phyloP scores from a whole-genome alignment of 768 basidiomycete genomes.

The Rhizopogon sp. region DNA sequence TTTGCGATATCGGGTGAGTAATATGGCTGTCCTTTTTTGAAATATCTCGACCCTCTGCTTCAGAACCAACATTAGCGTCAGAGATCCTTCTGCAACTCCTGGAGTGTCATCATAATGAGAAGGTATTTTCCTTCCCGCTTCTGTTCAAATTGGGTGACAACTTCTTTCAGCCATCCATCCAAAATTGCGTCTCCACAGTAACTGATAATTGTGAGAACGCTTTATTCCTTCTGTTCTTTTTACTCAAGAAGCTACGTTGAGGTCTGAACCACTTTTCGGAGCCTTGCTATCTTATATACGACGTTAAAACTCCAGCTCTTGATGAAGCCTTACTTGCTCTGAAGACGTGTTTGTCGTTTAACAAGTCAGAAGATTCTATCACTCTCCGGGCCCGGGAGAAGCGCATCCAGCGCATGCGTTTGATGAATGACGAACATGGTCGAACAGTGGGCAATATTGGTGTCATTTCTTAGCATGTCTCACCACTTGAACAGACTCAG shows the following conservation, averaged over 20 bases:
- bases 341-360: conserved; percentile 29
- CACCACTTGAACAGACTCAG: conserved; percentile 27
- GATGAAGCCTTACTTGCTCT: conserved; percentile 33
- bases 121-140: conserved; percentile 37
- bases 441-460: conserved; percentile 36
- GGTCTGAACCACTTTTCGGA: conserved; percentile 59
- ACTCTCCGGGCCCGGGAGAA: conserved; percentile 37
- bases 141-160: background rate
- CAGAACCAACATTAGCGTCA: conserved; percentile 62
- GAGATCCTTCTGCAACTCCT: conserved; percentile 60
- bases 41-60: background rate
- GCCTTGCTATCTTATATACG: conserved; percentile 50
- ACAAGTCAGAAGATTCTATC: conserved; percentile 30
- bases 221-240: background rate
- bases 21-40: background rate
- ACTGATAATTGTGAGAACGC: conserved; percentile 56
- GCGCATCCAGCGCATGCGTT: conserved; percentile 38
- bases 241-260: conserved; percentile 19
- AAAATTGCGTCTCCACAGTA: conserved; percentile 62
- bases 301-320: conserved; percentile 40
- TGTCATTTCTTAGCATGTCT: background rate
- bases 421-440: conserved; percentile 37
- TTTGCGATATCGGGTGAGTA: conserved; percentile 36
- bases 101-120: conserved; percentile 78
- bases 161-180: conserved; percentile 60